Conservation (phyloP, 148 eudicot genomes). For the Vaccinium corymbosum region DNA sequence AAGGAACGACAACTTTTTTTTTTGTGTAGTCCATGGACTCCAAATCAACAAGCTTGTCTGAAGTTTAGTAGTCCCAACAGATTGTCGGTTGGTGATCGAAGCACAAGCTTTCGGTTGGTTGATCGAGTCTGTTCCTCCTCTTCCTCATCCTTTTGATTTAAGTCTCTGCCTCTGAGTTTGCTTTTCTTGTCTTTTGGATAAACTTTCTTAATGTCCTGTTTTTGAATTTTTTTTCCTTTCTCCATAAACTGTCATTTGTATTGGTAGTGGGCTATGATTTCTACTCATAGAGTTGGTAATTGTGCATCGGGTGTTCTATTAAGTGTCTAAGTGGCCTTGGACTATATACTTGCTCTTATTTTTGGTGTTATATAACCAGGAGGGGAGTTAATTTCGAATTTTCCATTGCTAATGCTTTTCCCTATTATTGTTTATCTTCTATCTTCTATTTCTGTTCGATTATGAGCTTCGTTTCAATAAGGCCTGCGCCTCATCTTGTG, state of each 20-base stretch:
- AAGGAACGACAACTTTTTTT: background rate
- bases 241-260: background rate
- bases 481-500: background rate
- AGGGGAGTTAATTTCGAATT: background rate
- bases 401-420: background rate
- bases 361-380: background rate
- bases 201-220: background rate
- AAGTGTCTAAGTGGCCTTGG: background rate
- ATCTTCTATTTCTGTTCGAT: background rate
- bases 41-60: background rate
- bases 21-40: background rate
- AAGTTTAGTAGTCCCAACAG: background rate
- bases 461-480: background rate
- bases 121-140: background rate
- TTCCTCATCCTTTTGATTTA: background rate
- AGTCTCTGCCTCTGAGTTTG: background rate
- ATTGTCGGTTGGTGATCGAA: background rate
- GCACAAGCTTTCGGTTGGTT: background rate
- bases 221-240: background rate
- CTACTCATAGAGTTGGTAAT: too few relatives aligned
- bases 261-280: background rate
- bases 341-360: background rate
- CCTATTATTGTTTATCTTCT: background rate
- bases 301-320: conserved; percentile 2
- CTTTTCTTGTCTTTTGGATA: background rate